Evolutionary conservation across 106 monocot species (phyloP), one percentile per base, ranked within the genome.

Genomic region (Hemerocallis citrina): DNA sequence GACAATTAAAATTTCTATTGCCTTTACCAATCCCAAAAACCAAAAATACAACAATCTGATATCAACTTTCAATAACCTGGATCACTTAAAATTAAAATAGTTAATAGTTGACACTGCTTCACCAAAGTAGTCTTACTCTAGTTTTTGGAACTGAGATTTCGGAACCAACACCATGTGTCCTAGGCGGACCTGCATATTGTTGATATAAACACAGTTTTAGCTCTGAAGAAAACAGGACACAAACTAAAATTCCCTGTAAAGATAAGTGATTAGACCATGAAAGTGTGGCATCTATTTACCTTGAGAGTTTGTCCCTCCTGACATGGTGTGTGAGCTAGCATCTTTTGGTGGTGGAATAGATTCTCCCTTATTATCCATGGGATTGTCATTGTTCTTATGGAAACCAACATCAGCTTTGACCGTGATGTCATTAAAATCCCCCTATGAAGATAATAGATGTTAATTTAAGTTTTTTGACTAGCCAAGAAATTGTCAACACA

Each of bases 121-220:
- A 41, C 33, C 4, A 51, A 23, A 41, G 12, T 35, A 64, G 54
- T n/a, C 72, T 52, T 77, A 77, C 71, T 62, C 37, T 54, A 30
- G 62, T 9, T 39, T 60, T 24, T 19, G 60, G 24, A 59, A 59
- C 38, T 38, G 59, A 38, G n/a, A 25, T 25, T 9, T 25, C 48
- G 29, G 49, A 46, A 52, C 30, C 33, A 57, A 45, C 23, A 37
- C 40, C 56, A 19, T 68, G 43, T 48, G 62, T 32, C n/a, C 24
- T 51, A 40, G 62, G 62, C 5, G 43, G 33, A 58, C 56, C 78
- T 78, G 59, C 38, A 72, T 22, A 28, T 46, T 57, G 49, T n/a
- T n/a, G n/a, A n/a, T n/a, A n/a, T n/a, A n/a, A n/a, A 41, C 28
- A 35, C 29, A 57, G 3, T 41, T 2, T n/a, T 25, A 61, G 5